Base-by-base conservation (phyloP, 169 alveolate species). In the Cryptosporidium meleagridis region DNA sequence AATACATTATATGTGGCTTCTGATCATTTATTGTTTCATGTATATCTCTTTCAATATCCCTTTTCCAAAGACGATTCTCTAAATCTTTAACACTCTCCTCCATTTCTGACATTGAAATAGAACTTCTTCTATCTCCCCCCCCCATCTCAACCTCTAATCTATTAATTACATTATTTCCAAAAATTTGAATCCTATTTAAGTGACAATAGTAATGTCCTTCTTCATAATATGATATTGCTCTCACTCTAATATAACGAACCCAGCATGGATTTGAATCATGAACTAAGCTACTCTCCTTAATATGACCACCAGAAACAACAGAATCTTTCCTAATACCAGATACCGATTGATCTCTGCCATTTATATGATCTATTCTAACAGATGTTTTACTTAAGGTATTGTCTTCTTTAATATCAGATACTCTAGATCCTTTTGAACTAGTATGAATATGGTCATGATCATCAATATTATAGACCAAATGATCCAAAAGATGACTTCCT, bases 141-240 rank as follows among this genome's bases (percentile, higher is more conserved):
- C 72, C 72, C 65, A 80, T 80, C 35, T 80, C 89, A 18, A 53
- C 75, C 51, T 80, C 89, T 21, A 80, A 29, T 59, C 65, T 59
- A 39, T 44, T 80, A 12, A 80, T 62, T 44, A 80, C 67, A 80
- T 80, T 80, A 23, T 80, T 80, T 21, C 89, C 89, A 80, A 80
- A 80, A 35, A 80, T 65, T 37, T 80, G 89, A 18, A 80, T 62
- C 29, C 89, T 31, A 21, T 16, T 62, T 26, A 80, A 80, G 16
- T 80, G 89, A 62, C 89, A 80, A 48, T 80, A 80, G 4, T 80
- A 80, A 55, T 80, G 89, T 16, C 89, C 89, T 51, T 80, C 89
- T 35, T 80, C 89, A 62, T 61, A 80, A 29, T 41, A 21, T 33
- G 89, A 80, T 26, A 80, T 41, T 14, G 89, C 89, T 18, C 69